These are phyloP conservation scores for Chenopodium suecicum DNA, from an alignment of 148 eudicot genomes.

Conservation along the genomic window DNA sequence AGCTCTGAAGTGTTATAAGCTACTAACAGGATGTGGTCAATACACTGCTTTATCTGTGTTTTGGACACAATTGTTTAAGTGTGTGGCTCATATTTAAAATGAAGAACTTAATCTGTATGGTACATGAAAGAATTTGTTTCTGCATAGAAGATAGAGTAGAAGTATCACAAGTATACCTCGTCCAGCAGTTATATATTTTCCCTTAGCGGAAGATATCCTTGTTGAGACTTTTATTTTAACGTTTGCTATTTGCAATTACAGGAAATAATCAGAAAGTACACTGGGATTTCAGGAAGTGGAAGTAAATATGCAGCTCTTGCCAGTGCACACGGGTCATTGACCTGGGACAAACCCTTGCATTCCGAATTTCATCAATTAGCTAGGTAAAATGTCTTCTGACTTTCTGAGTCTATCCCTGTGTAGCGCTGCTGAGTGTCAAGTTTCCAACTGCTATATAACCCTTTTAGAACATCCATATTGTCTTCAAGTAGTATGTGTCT, in stretches of 20 bases:
- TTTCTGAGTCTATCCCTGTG: background rate
- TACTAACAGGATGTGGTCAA: background rate
- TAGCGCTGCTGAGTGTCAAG: background rate
- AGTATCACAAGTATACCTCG: background rate
- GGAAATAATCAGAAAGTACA: conserved; percentile 82
- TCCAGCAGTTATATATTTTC: background rate
- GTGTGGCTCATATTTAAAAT: background rate
- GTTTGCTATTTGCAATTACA: conserved; percentile 25
- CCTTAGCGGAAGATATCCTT: background rate
- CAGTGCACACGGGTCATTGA: conserved; percentile 75
- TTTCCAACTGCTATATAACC: background rate
- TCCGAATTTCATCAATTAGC: conserved; percentile 79
- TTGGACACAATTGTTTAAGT: background rate
- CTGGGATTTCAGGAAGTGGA: conserved; percentile 56
- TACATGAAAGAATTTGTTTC: background rate
- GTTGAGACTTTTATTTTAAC: conserved; percentile 7
- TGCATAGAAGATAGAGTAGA: background rate
- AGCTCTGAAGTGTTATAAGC: background rate
- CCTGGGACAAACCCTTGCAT: conserved; percentile 77
- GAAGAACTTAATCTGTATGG: background rate
- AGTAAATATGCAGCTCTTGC: conserved; percentile 72
- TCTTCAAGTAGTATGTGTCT: background rate
- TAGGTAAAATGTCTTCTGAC: conserved; percentile 35
- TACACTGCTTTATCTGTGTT: background rate
- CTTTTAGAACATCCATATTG: background rate